Base-by-base conservation (phyloP, 2,329 filamentous ascomycete genomes). In the Aspergillus sojae region DNA sequence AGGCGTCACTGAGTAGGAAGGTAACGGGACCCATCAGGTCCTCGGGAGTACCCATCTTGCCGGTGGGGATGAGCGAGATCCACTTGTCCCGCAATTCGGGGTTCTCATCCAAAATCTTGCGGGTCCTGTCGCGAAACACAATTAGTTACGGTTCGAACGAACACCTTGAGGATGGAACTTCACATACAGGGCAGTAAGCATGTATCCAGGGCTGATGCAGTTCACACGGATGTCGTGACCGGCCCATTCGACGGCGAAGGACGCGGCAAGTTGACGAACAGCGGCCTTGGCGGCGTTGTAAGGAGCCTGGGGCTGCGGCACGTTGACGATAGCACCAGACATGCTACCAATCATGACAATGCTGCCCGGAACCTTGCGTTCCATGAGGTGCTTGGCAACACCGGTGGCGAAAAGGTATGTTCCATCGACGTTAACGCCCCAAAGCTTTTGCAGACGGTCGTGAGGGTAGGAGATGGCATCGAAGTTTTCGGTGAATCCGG, bases 331-430 rank as follows among this genome's bases (percentile, higher is more conserved):
- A 61, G 90, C 82, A 52, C 94, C 94, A 58, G 91, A 94, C 94
- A 98, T 98, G 85, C 91, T 95, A 32, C 94, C 94, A 73, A 97
- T 95, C 82, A 97, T 91, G 71, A 97, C 92, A 77, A 98, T 94
- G 81, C 91, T 95, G 50, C 94, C 94, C 0, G 87, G 83, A 5
- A 86, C 83, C 76, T 94, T 89, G 73, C 92, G 88, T 75, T 89
- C 89, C 88, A 97, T 95, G 67, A 97, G 82, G 75, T 97, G 94
- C 75, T 92, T 91, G 36, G 94, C 94, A 10, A 97, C 90, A 5
- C 87, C 88, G 28, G 89, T 90, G 4, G 94, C 92, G 75, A 94
- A 97, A 41, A 97, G 84, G 77, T 96, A 97, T 60, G 94, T 96
- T 26, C 94, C 94, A 73, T 91, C 92, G 1, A 98, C 93, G 69